Evolutionary conservation across 2,329 filamentous ascomycete species (phyloP).

Genomic region (Penicillium hordei): DNA sequence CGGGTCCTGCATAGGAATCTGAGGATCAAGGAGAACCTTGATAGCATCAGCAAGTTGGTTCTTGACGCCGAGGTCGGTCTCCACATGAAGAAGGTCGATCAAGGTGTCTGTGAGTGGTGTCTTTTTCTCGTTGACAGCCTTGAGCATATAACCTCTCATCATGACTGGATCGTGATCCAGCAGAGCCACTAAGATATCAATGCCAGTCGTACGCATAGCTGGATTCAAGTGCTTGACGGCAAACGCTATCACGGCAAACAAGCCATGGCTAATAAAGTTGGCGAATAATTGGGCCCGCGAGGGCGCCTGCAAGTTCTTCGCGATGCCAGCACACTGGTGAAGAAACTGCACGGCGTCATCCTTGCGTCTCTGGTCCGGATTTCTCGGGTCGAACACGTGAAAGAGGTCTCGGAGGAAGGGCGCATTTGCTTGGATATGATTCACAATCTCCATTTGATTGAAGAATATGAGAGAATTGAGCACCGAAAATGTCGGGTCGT

Average conservation of each 20-base stretch:
- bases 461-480: conserved; percentile 98
- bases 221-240: conserved; percentile 83
- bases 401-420: conserved; percentile 83
- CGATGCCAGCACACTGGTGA: conserved; percentile 90
- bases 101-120: conserved; percentile 85
- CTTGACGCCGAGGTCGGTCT: conserved; percentile 91
- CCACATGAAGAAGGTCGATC: conserved; percentile 85
- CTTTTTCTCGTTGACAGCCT: conserved; percentile 83
- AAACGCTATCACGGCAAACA: conserved; percentile 88
- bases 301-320: conserved; percentile 87
- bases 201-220: conserved; percentile 83
- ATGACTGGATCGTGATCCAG: conserved; percentile 95
- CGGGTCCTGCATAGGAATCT: conserved; percentile 58
- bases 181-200: conserved; percentile 87
- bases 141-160: conserved; percentile 90
- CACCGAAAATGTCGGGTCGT: conserved; percentile 96
- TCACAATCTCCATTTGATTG: conserved; percentile 97
- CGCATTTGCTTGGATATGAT: conserved; percentile 82
- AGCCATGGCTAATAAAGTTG: conserved; percentile 83
- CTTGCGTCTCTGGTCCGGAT: conserved; percentile 67
- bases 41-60: conserved; percentile 93
- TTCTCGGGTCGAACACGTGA: conserved; percentile 71
- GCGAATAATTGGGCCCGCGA: conserved; percentile 79
- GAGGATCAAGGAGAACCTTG: conserved; percentile 83
- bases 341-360: conserved; percentile 96